Evolutionary conservation across 2,329 filamentous ascomycete genomes (phyloP), one percentile per base, ranked within the genome.

Genomic region (Ophiocordyceps camponoti-saundersi): DNA sequence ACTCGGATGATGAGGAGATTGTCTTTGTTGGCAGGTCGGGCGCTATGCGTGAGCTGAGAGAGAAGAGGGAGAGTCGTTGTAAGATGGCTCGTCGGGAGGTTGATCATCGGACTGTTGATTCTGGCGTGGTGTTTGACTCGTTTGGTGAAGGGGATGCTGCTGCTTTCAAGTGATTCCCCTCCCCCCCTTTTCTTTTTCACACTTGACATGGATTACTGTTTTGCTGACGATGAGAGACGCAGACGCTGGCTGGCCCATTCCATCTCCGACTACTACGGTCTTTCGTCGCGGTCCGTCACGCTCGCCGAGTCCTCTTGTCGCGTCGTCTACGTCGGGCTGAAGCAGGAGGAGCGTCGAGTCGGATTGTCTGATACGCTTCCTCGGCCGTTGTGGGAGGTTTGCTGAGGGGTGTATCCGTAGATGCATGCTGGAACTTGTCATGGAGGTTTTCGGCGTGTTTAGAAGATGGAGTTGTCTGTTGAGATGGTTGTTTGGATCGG

Each of bases 171-270:
- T 90, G 66, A 57, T 80, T 74, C 46, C 39, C 44, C 32, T 46
- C 41, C 13, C 20, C 32, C 26, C 40, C 30, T 5, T 10, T 18
- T 40, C 10, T 21, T 11, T 40, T 21, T 18, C n/a, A 10, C n/a
- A n/a, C 3, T 39, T 13, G 12, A n/a, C 6, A 8, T 4, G 26
- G 26, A 29, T 2, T n/a, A 6, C 8, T 5, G 26, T n/a, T 40
- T n/a, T 11, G 36, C 23, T 32, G 42, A 29, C 43, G 1, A 22
- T 46, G 6, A 8, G 43, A 50, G 53, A 40, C n/a, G 42, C 18
- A 90, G 85, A 53, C 84, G 90, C 52, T 96, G 89, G 85, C 76
- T 96, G 47, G 86, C 93, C 1, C 89, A 96, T 63, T 84, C 85
- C 48, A 89, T 96, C 52, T 90, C 86, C 11, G 78, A 82, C 40